Conservation (phyloP, 257 asterid species). For the Jaltomata sinuosa region DNA sequence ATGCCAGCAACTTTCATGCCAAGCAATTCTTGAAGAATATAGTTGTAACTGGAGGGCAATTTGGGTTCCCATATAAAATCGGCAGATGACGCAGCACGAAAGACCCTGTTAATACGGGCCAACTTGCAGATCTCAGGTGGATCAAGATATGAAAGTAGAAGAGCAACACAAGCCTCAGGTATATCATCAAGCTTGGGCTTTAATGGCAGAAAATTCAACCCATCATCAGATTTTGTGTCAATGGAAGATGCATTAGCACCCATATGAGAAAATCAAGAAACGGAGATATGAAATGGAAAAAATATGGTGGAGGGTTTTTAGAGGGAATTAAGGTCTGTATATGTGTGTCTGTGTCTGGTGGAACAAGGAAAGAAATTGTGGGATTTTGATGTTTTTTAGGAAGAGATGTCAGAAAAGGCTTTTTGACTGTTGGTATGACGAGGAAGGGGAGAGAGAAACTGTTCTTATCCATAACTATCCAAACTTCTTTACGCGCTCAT, state of each 20-base stretch:
- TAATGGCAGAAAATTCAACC: neutral
- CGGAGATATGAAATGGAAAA: neutral
- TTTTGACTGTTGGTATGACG: neutral
- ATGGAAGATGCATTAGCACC: constrained; percentile 53
- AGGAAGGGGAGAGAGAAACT: neutral
- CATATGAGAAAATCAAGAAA: constrained; percentile 20
- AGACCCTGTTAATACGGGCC: constrained; percentile 53
- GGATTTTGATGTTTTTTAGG: neutral
- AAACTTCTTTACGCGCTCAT: neutral
- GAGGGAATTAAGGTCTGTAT: neutral
- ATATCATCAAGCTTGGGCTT: constrained; percentile 57
- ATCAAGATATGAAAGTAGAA: constrained; percentile 51
- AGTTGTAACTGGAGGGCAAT: constrained; percentile 49
- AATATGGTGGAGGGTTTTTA: neutral
- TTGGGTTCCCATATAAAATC: constrained; percentile 76
- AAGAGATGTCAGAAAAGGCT: neutral
- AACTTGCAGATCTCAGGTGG: constrained; percentile 75
- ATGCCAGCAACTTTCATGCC: constrained; percentile 10
- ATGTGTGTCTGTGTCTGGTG: neutral
- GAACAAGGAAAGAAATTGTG: neutral
- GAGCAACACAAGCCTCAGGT: constrained; percentile 77
- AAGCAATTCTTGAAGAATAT: constrained; percentile 33
- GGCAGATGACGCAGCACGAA: constrained; percentile 71
- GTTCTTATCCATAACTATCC: neutral
- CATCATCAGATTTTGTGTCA: constrained; percentile 2